Evolutionary conservation across 1,284 basidiomycete genomes (phyloP).

Genomic region (Crucibulum cyathiforme): DNA sequence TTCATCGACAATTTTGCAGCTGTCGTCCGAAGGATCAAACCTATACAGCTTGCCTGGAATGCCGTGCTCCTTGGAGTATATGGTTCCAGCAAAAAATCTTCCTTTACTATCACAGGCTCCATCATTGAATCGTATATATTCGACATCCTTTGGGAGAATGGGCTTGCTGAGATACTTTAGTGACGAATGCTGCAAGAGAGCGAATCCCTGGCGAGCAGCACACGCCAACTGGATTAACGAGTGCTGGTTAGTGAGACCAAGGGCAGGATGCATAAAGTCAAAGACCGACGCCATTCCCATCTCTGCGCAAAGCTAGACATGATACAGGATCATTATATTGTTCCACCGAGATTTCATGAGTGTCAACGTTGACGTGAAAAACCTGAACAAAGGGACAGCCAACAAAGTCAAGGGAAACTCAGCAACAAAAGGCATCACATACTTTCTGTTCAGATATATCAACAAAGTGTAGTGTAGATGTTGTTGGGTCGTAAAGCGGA

Average conservation of each 20-base stretch:
- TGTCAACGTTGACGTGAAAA: conserved; percentile 55
- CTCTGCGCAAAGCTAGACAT: conserved; percentile 57
- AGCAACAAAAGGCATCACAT: conserved; percentile 3
- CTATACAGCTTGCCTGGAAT: conserved; percentile 65
- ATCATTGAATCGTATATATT: conserved; percentile 69
- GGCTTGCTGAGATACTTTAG: conserved; percentile 58
- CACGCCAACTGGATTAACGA: conserved; percentile 54
- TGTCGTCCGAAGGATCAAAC: conserved; percentile 57
- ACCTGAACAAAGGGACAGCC: conserved; percentile 43
- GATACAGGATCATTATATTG: conserved; percentile 58
- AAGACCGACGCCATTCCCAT: conserved; percentile 50
- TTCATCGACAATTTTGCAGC: conserved; percentile 59
- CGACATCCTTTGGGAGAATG: conserved; percentile 45
- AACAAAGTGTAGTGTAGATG: conserved; percentile 66
- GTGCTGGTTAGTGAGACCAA: background rate
- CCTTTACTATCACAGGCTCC: conserved; percentile 70
- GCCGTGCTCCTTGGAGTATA: conserved; percentile 53
- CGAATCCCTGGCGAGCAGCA: conserved; percentile 58
- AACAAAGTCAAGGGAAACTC: background rate
- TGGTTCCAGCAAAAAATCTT: conserved; percentile 69
- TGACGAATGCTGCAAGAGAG: conserved; percentile 50
- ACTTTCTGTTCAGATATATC: conserved; percentile 68
- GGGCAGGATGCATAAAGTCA: background rate
- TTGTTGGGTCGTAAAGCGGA: conserved; percentile 63
- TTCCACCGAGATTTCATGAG: conserved; percentile 47